Conservation (phyloP, 345 rosid genomes). For the Turnera subulata region DNA sequence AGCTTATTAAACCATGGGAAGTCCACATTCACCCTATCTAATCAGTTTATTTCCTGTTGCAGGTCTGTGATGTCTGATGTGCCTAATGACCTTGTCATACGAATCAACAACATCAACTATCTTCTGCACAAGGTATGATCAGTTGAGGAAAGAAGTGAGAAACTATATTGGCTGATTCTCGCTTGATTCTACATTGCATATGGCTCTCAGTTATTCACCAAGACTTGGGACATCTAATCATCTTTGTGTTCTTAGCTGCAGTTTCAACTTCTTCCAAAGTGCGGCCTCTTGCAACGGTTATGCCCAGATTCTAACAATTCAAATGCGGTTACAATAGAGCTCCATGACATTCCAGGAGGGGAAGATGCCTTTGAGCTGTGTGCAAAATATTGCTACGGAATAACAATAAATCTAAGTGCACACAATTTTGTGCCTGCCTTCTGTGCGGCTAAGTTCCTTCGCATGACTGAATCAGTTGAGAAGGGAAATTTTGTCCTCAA, state of each 20-base stretch:
- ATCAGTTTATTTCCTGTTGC: conserved; percentile 17
- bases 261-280: conserved; percentile 79
- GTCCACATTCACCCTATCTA: too few relatives aligned
- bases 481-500: conserved; percentile 72
- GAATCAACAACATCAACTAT: conserved; percentile 58
- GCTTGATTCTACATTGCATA: too few relatives aligned
- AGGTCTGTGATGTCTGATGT: conserved; percentile 69
- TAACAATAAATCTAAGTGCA: conserved; percentile 80
- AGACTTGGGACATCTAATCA: too few relatives aligned
- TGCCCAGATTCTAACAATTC: conserved; percentile 47
- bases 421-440: conserved; percentile 76
- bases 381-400: conserved; percentile 93
- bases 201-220: too few relatives aligned
- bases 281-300: conserved; percentile 72
- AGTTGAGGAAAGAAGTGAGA: too few relatives aligned
- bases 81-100: conserved; percentile 59
- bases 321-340: conserved; percentile 49
- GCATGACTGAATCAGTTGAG: conserved; percentile 82
- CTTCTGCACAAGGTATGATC: conserved; percentile 75
- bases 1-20: too few relatives aligned
- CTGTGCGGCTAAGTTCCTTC: conserved; percentile 88
- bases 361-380: conserved; percentile 91
- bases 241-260: conserved; percentile 46
- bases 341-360: conserved; percentile 92
- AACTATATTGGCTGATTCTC: too few relatives aligned